A percentile compares a stretch with the other conserved stretches of the same genome.
These are phyloP conservation scores for Cyphellophora attinorum DNA, from an alignment of 2,329 filamentous ascomycete genomes.

Conservation along the genomic window DNA sequence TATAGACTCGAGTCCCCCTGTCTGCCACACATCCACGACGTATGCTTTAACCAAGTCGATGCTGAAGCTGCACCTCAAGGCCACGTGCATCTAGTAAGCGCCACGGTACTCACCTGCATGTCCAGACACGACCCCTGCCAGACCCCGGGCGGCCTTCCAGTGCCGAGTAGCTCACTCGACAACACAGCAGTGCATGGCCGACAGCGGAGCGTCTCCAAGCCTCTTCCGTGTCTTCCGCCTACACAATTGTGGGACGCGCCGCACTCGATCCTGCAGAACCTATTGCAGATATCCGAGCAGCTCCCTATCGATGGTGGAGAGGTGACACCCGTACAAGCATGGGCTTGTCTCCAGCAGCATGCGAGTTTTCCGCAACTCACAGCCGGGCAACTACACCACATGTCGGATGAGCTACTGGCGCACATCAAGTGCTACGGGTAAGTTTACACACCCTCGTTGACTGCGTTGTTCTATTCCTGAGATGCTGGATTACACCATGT, in stretches of 20 bases:
- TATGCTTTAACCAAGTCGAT: slow-evolving; percentile 9
- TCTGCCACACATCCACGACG: slow-evolving; percentile 20
- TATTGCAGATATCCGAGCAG: slow-evolving; percentile 11
- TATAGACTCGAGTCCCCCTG: slow-evolving; percentile 26
- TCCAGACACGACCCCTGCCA: no score
- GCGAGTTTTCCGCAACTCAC: slow-evolving; percentile 18
- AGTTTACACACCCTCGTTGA: slow-evolving; percentile 4
- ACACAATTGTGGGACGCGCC: slow-evolving; percentile 5
- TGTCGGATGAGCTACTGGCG: slow-evolving; percentile 19
- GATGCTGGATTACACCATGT: neutral
- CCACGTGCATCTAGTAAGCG: slow-evolving; percentile 23
- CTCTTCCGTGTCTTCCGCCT: neutral
- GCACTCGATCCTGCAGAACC: slow-evolving; percentile 4
- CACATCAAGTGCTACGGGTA: slow-evolving; percentile 25
- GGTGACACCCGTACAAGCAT: slow-evolving; percentile 28
- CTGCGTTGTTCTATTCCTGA: neutral
- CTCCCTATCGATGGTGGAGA: slow-evolving; percentile 19
- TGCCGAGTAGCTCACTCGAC: no score
- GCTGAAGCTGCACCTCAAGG: slow-evolving; percentile 16
- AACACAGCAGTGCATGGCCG: no score
- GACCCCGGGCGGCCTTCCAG: no score
- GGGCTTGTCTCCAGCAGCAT: slow-evolving; percentile 22
- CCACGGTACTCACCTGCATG: slow-evolving; percentile 19
- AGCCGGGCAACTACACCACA: slow-evolving; percentile 12
- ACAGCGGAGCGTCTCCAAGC: neutral